Base-by-base conservation (phyloP, 305 asterid genomes). In the Solanum chacoense region DNA sequence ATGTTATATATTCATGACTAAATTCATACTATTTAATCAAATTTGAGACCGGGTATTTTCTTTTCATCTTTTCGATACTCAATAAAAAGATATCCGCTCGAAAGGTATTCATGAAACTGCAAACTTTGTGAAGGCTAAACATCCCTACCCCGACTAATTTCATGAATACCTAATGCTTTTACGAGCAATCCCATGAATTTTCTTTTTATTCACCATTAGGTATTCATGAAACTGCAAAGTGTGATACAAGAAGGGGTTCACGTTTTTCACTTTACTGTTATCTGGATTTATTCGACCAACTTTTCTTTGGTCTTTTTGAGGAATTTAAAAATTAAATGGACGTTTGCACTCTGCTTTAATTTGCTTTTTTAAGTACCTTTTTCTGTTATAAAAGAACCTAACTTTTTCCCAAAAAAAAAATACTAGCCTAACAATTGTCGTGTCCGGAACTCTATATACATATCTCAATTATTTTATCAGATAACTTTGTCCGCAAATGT, bases 401-500 rank as follows among this genome's bases (percentile, higher is more conserved):
- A 14, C 6, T 29, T 28, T n/a, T 45, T 45, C 22, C 63, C 3
- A 0, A 14, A 13, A 42, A 42, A 3, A 10, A 13, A 14, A 45
- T 45, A 45, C 8, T 45, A 14, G 3, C 63, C 22, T 14, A 45
- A 50, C 63, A 45, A 45, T 16, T 50, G 8, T 16, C 1, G 22
- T 16, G 22, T 50, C 5, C 50, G 16, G 50, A 3, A 1, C 13
- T 38, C 42, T 38, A 16, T 13, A 13, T 13, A 5, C 7, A 3
- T 16, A 16, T 50, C 63, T 50, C 8, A 0, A 50, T 16, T 50
- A 50, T 50, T 50, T 16, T 2, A 50, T 50, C 0, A 0, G 1
- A 50, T 16, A 50, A 50, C 4, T 50, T 16, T 50, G 4, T 50
- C 0, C n/a, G 3, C 9, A 16, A 50, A 6, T 6, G 0, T 0